Evolutionary conservation across 1,139 yeast species (phyloP).

Genomic region (Martiniozyma asiatica): DNA sequence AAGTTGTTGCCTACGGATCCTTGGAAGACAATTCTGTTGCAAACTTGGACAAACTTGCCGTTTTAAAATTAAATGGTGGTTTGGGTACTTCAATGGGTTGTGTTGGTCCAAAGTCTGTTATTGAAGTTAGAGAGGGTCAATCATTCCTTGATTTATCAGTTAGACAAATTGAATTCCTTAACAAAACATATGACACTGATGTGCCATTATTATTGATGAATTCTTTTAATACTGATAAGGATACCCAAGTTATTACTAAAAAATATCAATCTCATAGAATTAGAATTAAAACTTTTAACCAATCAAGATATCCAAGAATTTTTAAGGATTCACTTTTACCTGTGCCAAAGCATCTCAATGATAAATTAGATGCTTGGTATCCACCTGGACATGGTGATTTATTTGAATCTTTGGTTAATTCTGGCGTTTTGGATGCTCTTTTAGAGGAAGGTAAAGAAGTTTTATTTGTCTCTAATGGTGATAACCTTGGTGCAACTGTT

Average conservation of each 20-base stretch:
- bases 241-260: conserved; percentile 89
- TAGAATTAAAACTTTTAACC: conserved; percentile 91
- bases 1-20: conserved; percentile 67
- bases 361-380: conserved; percentile 77
- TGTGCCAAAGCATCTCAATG: conserved; percentile 70
- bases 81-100: conserved; percentile 99
- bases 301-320: conserved; percentile 92
- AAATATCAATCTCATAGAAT: conserved; percentile 96
- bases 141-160: conserved; percentile 90
- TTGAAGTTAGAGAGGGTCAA: conserved; percentile 97
- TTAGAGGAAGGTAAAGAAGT: conserved; percentile 91
- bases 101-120: conserved; percentile 96
- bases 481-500: conserved; percentile 96
- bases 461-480: conserved; percentile 94
- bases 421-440: conserved; percentile 86
- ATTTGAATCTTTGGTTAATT: conserved; percentile 78
- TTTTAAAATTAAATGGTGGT: conserved; percentile 93
- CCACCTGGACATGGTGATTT: conserved; percentile 99
- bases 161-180: conserved; percentile 92
- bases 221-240: conserved; percentile 94
- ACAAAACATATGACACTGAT: conserved; percentile 81
- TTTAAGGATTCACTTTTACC: conserved; percentile 90
- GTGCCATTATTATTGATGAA: conserved; percentile 96
- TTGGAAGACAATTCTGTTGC: conserved; percentile 28
- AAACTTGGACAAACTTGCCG: conserved; percentile 79